phyloP scores from a whole-genome alignment of 805 yeast genomes.

The Ascoidea rubescens region DNA sequence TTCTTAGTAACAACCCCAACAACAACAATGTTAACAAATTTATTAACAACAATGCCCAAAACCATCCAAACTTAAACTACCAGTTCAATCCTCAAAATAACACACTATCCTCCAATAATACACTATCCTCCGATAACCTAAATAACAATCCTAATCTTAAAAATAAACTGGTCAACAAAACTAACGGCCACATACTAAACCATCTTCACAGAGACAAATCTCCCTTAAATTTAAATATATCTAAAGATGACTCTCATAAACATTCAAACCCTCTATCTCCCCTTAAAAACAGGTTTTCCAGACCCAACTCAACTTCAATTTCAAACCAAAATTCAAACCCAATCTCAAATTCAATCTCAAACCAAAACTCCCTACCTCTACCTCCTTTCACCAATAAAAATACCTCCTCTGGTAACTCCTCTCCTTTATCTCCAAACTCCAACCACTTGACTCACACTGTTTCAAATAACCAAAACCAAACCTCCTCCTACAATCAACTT shows the following conservation, averaged over 20 bases:
- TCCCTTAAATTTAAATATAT: too few species aligned
- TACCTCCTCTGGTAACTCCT: background rate
- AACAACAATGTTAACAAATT: background rate
- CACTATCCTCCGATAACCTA: too few species aligned
- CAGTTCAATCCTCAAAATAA: too few species aligned
- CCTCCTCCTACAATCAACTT: background rate
- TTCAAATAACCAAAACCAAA: background rate
- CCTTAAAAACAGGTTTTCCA: background rate
- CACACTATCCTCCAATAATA: background rate
- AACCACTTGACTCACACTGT: background rate
- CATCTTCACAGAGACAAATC: too few species aligned
- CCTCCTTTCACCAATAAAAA: background rate
- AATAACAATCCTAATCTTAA: too few species aligned
- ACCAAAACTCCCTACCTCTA: background rate
- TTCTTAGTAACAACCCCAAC: constrained; percentile 6
- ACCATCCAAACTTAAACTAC: too few species aligned
- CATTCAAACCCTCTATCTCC: background rate
- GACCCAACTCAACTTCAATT: background rate
- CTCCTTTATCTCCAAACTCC: background rate
- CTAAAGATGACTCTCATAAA: too few species aligned
- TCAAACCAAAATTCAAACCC: background rate
- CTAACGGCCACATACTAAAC: too few species aligned
- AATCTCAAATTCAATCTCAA: background rate
- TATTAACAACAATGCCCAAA: background rate
- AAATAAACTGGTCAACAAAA: too few species aligned